Evolutionary conservation across 2,329 filamentous ascomycete species (phyloP).

Genomic region (Emergomyces orientalis): DNA sequence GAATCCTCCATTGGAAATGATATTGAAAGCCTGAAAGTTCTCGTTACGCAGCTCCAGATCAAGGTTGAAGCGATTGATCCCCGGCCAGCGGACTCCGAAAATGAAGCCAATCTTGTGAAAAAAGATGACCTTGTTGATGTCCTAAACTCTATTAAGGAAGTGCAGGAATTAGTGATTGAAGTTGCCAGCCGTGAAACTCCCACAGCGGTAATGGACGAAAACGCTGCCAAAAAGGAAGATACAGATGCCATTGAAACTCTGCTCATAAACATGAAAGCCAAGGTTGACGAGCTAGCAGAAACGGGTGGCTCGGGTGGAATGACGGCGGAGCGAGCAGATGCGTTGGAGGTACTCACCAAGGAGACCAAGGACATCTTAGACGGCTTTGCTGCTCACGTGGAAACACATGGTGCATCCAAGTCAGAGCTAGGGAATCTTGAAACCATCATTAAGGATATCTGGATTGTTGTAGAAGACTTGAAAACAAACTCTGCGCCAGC

Average conservation of each 20-base stretch:
- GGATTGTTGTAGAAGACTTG: slow-evolving; percentile 64
- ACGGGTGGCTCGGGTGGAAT: slow-evolving; percentile 56
- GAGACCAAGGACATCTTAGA: slow-evolving; percentile 67
- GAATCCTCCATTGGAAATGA: slow-evolving; percentile 53
- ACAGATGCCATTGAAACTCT: slow-evolving; percentile 86
- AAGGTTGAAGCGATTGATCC: slow-evolving; percentile 74
- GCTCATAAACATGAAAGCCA: slow-evolving; percentile 77
- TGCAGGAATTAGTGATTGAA: slow-evolving; percentile 52
- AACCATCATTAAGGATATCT: slow-evolving; percentile 67
- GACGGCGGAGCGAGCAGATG: slow-evolving; percentile 50
- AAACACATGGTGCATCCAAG: slow-evolving; percentile 60
- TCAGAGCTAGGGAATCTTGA: slow-evolving; percentile 69
- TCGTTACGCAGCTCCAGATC: slow-evolving; percentile 71
- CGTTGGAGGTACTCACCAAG: slow-evolving; percentile 57
- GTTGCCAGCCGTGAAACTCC: slow-evolving; percentile 23
- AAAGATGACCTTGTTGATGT: slow-evolving; percentile 41
- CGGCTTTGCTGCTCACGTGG: slow-evolving; percentile 56
- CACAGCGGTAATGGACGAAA: slow-evolving; percentile 33
- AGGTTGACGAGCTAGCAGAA: slow-evolving; percentile 66
- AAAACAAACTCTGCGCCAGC: slow-evolving; percentile 36
- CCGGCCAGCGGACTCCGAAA: slow-evolving; percentile 31
- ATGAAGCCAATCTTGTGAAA: slow-evolving; percentile 36
- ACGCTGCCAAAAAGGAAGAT: slow-evolving; percentile 65
- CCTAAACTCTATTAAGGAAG: slow-evolving; percentile 36
- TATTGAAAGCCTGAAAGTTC: slow-evolving; percentile 73